Evolutionary conservation across 2,329 filamentous ascomycete genomes (phyloP).

Genomic region (Colletotrichum spinosum): DNA sequence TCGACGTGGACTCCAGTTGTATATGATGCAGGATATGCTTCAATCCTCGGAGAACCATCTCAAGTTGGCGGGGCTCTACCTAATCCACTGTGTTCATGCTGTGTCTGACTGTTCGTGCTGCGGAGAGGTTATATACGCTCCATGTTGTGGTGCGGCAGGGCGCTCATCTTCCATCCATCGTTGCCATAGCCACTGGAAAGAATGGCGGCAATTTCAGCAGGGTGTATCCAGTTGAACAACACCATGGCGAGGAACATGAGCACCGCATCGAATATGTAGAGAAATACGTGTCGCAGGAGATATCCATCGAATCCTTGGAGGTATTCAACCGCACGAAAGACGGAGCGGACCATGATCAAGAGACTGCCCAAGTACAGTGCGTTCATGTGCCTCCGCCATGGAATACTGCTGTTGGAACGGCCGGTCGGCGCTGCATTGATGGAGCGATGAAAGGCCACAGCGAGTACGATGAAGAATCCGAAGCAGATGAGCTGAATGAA

Average conservation of each 20-base stretch:
- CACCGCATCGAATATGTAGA: constrained; percentile 53
- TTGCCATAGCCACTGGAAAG: background rate
- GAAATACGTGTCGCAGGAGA: constrained; percentile 47
- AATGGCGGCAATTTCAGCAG: constrained; percentile 13
- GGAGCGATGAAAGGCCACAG: constrained; percentile 57
- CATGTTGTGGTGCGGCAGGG: constrained; percentile 1
- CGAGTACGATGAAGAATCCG: constrained; percentile 61
- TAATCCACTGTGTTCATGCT: too few species aligned
- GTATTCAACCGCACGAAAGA: constrained; percentile 58
- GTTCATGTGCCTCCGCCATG: constrained; percentile 45
- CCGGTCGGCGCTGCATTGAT: constrained; percentile 41
- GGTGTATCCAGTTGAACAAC: constrained; percentile 34
- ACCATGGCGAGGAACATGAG: constrained; percentile 47
- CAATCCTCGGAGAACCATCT: too few species aligned
- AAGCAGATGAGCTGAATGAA: constrained; percentile 67
- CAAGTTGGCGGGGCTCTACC: too few species aligned
- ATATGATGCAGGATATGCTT: too few species aligned
- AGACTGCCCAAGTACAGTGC: constrained; percentile 43
- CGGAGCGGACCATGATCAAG: constrained; percentile 54
- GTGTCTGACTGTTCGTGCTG: background rate
- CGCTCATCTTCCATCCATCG: constrained; percentile 16
- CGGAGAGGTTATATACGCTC: background rate
- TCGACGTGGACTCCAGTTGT: too few species aligned
- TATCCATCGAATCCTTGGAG: constrained; percentile 48
- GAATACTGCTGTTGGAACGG: constrained; percentile 42